Conservation (phyloP, 768 basidiomycete genomes). For the Leccinum boreale region DNA sequence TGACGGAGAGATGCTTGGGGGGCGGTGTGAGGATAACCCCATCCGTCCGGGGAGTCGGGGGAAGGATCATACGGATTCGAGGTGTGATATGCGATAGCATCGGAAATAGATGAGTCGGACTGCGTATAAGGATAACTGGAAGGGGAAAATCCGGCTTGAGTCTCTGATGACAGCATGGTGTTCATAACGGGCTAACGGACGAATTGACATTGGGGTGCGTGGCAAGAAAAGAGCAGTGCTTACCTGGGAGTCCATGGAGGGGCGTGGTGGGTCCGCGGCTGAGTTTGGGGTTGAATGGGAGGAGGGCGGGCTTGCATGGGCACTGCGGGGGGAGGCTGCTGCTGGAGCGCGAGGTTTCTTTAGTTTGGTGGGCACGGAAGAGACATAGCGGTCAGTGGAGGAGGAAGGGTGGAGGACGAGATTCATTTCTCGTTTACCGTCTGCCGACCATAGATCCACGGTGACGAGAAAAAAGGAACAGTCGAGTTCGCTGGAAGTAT, state of each 20-base stretch:
- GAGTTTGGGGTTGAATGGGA: constrained; percentile 48
- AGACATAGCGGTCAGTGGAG: constrained; percentile 63
- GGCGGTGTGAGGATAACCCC: constrained; percentile 46
- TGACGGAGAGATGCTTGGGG: constrained; percentile 42
- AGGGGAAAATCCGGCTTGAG: constrained; percentile 37
- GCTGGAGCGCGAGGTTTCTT: constrained; percentile 36
- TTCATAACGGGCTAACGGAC: constrained; percentile 30
- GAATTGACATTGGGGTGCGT: neutral
- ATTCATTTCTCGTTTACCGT: constrained; percentile 81
- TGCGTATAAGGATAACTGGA: constrained; percentile 45
- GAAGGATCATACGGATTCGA: constrained; percentile 41
- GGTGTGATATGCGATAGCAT: constrained; percentile 40
- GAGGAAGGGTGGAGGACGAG: constrained; percentile 86
- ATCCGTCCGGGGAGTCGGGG: constrained; percentile 46
- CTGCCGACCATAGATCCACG: constrained; percentile 89
- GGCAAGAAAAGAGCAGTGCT: neutral
- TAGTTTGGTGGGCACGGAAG: constrained; percentile 36
- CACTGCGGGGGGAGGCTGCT: constrained; percentile 29
- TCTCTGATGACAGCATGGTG: constrained; percentile 36
- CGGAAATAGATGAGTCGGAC: constrained; percentile 38
- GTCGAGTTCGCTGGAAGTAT: constrained; percentile 65
- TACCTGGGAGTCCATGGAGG: constrained; percentile 45
- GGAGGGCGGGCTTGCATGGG: constrained; percentile 45
- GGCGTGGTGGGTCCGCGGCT: constrained; percentile 35
- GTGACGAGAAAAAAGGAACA: constrained; percentile 86